phyloP scores from a whole-genome alignment of 257 asterid species.

The Ehretia macrophylla region DNA sequence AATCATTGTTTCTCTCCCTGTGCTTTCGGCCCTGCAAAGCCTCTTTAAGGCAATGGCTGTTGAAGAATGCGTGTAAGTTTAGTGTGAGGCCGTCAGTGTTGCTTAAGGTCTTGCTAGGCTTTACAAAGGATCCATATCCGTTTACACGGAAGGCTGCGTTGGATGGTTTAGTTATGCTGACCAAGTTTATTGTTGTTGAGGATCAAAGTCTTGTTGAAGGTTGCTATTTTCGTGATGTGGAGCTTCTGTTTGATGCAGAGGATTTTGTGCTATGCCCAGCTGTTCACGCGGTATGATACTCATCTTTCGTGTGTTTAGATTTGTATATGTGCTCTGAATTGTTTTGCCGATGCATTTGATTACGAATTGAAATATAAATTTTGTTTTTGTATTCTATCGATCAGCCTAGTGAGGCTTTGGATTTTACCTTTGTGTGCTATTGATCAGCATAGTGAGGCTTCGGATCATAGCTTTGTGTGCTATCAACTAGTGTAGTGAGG shows the following conservation, averaged over 20 bases:
- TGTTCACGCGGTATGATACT: conserved; percentile 60
- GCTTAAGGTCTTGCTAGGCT: conserved; percentile 65
- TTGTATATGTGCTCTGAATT: too few species aligned
- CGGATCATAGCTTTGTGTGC: too few species aligned
- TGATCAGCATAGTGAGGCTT: too few species aligned
- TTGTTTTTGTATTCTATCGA: too few species aligned
- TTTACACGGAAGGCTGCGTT: conserved; percentile 58
- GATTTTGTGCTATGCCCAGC: conserved; percentile 70
- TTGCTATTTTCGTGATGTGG: conserved; percentile 72
- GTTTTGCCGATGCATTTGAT: too few species aligned
- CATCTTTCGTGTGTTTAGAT: neutral
- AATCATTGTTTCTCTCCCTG: conserved; percentile 51
- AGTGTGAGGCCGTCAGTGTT: conserved; percentile 58
- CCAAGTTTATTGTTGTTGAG: conserved; percentile 40
- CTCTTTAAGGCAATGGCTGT: conserved; percentile 51
- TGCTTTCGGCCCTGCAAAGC: conserved; percentile 42
- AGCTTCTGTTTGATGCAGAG: conserved; percentile 73
- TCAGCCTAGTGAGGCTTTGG: too few species aligned
- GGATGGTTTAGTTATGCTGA: conserved; percentile 55
- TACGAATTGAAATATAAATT: too few species aligned
- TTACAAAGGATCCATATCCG: conserved; percentile 90
- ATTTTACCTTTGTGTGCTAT: too few species aligned
- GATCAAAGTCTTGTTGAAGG: conserved; percentile 51
- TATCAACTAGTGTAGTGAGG: too few species aligned
- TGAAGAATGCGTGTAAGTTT: conserved; percentile 53